A percentile compares a stretch with the other conserved stretches of the same genome.
Conservation (phyloP, 2,329 filamentous ascomycete genomes). For the Blastomyces parvus region DNA sequence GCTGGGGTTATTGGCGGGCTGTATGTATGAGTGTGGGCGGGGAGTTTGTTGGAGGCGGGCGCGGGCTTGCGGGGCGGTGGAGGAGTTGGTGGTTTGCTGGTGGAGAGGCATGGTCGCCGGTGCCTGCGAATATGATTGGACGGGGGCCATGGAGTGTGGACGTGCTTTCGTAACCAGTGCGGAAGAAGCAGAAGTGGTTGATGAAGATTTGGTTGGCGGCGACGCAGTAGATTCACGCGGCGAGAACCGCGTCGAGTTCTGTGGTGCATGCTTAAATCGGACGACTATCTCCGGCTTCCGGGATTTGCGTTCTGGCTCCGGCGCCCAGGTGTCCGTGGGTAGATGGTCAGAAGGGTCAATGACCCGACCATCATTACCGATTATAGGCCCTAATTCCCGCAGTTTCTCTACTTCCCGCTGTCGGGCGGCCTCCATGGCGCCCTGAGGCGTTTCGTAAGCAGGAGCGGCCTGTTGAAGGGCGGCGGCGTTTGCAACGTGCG, state of each 20-base stretch:
- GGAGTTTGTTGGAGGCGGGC: conserved; percentile 11
- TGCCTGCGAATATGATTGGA: conserved; percentile 18
- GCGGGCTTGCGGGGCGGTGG: conserved; percentile 14
- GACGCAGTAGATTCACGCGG: conserved; percentile 14
- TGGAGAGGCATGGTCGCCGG: conserved; percentile 15
- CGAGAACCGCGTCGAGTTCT: conserved; percentile 11
- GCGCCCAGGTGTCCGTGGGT: conserved; percentile 56
- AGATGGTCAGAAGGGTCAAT: conserved; percentile 59
- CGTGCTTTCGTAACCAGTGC: conserved; percentile 13
- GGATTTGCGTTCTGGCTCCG: conserved; percentile 52
- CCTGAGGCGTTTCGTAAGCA: conserved; percentile 31
- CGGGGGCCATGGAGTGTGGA: conserved; percentile 23
- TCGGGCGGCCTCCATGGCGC: conserved; percentile 31
- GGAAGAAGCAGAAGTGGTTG: not conserved
- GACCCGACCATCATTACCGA: conserved; percentile 53
- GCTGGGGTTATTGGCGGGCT: conserved; percentile 8
- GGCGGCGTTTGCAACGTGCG: conserved; percentile 30
- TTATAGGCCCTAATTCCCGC: conserved; percentile 48
- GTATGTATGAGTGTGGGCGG: conserved; percentile 14
- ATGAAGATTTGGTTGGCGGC: conserved; percentile 10
- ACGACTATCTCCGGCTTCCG: conserved; percentile 41
- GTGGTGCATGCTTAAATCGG: conserved; percentile 35
- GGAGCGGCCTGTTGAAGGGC: conserved; percentile 26
- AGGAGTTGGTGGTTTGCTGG: conserved; percentile 23
- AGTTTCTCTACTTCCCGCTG: conserved; percentile 29